Conservation (phyloP, 1,284 basidiomycete species). For the Ceratobasidium sp. region DNA sequence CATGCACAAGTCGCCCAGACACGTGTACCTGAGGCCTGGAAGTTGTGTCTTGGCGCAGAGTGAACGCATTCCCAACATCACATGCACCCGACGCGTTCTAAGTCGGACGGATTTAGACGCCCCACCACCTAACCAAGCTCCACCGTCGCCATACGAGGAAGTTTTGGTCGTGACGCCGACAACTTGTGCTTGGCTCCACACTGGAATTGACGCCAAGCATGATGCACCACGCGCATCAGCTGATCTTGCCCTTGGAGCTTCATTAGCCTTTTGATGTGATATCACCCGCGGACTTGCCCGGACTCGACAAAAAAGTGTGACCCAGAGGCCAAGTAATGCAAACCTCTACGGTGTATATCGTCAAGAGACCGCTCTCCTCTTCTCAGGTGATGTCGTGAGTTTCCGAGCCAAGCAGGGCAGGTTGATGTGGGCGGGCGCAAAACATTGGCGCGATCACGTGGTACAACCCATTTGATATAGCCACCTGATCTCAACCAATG, state of each 20-base stretch:
- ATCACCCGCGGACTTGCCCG: too few species aligned
- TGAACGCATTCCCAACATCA: constrained; percentile 3
- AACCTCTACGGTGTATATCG: too few species aligned
- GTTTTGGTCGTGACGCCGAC: background rate
- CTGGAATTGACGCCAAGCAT: background rate
- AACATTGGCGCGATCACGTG: too few species aligned
- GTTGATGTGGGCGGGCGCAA: too few species aligned
- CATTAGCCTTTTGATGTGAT: too few species aligned
- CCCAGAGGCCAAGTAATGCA: too few species aligned
- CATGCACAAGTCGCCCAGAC: background rate
- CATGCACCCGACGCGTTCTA: background rate
- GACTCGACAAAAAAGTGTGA: too few species aligned
- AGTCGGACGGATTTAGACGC: background rate
- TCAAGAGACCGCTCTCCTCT: too few species aligned
- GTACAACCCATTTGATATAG: too few species aligned
- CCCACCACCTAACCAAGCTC: background rate
- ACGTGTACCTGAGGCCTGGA: constrained; percentile 1
- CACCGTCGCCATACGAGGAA: background rate
- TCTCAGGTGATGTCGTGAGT: too few species aligned
- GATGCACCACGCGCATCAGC: background rate
- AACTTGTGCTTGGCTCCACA: constrained; percentile 3
- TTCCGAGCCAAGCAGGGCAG: too few species aligned
- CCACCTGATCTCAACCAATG: too few species aligned
- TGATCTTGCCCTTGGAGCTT: background rate
- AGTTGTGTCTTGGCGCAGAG: background rate